Base-by-base conservation (phyloP, 257 asterid genomes). In the Solanum chiquidenum region DNA sequence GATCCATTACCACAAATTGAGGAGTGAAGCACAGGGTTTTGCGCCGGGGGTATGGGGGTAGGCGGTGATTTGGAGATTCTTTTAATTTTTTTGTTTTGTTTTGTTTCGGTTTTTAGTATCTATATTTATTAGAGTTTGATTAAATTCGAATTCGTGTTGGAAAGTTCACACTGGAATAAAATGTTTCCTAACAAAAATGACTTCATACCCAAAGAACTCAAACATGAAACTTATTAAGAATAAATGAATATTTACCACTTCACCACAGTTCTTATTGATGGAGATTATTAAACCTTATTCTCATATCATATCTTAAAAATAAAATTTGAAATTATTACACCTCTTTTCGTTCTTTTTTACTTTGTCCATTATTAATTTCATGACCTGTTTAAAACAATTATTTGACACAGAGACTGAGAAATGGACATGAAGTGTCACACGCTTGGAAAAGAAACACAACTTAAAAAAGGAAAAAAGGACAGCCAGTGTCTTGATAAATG, bases 101-200 rank as follows among this genome's bases (percentile, higher is more conserved):
- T 40, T 5, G 23, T 55, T 55, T 55, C n/a, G 4, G 0, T 55
- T 4, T 18, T 55, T 18, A 7, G 20, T 55, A 55, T 55, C 7
- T 6, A 18, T 55, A 18, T 1, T 6, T 55, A 18, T 1, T 6
- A 1, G 1, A 52, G 7, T 44, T 44, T 33, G 5, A 33, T 33
- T 35, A 35, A 35, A 35, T 5, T 5, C 1, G 37, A 5, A 35
- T 33, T 33, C 34, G 34, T 33, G 0, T 33, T 1, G 5, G 4
- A 33, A 33, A 33, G 4, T 55, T 55, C 2, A 55, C 0, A 55
- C 0, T 55, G 10, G 8, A 0, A 3, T 55, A 55, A 2, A 55
- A 55, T 0, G 0, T 0, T 55, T 55, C 0, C 0, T 9, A 7
- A 55, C 2, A 55, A 55, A 55, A 55, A 0, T 1, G 0, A 55